Conservation (phyloP, 2,329 filamentous ascomycete species). For the Chlorencoelia australis region DNA sequence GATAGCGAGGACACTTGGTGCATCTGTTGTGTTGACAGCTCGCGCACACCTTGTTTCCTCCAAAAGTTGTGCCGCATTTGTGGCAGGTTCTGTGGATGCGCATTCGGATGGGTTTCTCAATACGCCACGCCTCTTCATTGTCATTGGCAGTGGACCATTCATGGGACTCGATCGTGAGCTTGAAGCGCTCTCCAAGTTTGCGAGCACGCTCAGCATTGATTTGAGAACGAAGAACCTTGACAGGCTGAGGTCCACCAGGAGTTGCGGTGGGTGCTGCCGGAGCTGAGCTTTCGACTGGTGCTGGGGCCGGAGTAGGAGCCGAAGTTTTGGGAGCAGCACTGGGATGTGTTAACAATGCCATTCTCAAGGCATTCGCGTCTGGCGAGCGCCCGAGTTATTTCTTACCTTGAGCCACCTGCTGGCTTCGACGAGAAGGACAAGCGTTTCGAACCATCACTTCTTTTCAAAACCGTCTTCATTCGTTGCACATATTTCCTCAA, state of each 20-base stretch:
- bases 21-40: constrained; percentile 74
- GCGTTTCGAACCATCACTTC: constrained; percentile 20
- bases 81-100: constrained; percentile 74
- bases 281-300: constrained; percentile 8
- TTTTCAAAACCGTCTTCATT: constrained; percentile 24
- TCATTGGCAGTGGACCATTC: constrained; percentile 18
- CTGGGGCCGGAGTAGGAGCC: neutral
- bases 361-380: neutral
- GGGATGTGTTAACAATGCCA: neutral
- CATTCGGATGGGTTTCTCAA: constrained; percentile 70
- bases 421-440: constrained; percentile 15
- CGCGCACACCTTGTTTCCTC: constrained; percentile 60
- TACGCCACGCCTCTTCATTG: constrained; percentile 33
- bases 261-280: neutral
- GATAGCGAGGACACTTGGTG: constrained; percentile 68
- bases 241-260: constrained; percentile 10
- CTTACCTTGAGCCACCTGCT: constrained; percentile 18
- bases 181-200: constrained; percentile 29
- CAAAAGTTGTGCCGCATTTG: constrained; percentile 66
- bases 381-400: neutral
- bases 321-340: neutral
- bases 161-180: constrained; percentile 27
- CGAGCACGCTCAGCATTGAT: constrained; percentile 26
- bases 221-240: constrained; percentile 19
- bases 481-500: constrained; percentile 18